Evolutionary conservation across 495 filamentous ascomycete genomes (phyloP).

Genomic region (Chaetomidium leptoderma): DNA sequence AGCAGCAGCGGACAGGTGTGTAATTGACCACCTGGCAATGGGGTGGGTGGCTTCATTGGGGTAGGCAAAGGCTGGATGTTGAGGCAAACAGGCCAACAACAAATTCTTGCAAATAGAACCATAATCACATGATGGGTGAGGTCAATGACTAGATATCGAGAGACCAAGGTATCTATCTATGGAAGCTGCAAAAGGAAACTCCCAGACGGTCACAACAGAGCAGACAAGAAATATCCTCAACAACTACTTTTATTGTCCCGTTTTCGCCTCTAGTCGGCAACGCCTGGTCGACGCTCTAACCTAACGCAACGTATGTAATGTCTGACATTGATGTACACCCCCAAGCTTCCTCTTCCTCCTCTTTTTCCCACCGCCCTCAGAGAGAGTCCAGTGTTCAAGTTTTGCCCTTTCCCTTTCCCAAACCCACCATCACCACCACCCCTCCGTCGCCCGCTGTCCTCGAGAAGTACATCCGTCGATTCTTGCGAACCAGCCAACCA

Average conservation of each 20-base stretch:
- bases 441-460: background rate
- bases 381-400: background rate
- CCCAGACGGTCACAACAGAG: background rate
- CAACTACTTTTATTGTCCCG: background rate
- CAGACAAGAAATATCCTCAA: background rate
- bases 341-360: background rate
- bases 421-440: background rate
- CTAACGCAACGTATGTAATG: conserved; percentile 22
- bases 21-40: too few species aligned
- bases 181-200: too few species aligned
- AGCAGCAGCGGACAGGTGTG: too few species aligned
- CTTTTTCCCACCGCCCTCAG: conserved; percentile 7
- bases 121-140: too few species aligned
- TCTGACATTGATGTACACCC: conserved; percentile 31
- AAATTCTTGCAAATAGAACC: too few species aligned
- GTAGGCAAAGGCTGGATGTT: too few species aligned
- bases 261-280: conserved; percentile 11
- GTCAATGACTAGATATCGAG: too few species aligned
- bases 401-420: conserved; percentile 6
- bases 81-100: too few species aligned
- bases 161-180: too few species aligned
- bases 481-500: conserved; percentile 1
- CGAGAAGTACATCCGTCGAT: conserved; percentile 1
- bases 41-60: too few species aligned
- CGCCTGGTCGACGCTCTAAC: conserved; percentile 12